Evolutionary conservation across 2,329 filamentous ascomycete species (phyloP), one percentile per base, ranked within the genome.

Genomic region (Allantophomopsis lycopodina): DNA sequence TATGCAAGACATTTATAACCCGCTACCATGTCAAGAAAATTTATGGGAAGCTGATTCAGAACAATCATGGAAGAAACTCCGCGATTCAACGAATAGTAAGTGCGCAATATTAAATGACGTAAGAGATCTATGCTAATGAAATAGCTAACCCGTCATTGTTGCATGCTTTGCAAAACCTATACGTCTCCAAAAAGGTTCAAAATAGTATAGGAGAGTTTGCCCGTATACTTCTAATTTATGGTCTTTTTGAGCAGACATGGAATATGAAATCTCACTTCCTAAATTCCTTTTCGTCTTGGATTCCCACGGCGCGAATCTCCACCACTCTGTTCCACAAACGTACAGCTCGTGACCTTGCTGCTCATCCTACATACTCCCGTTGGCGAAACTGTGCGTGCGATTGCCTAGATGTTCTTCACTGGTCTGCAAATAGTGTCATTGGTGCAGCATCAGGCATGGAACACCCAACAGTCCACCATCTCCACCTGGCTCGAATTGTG

Each of bases 211-310:
- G 66, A 14, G 66, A 71, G 33, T 66, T 71, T 42, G 63, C 63
- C 28, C 60, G 66, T 10, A 57, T 64, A 17, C 51, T 72, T 7
- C 55, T 68, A 14, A 60, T 71, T 17, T 66, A 69, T 47, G 66
- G 65, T 5, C 56, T 72, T 7, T 70, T 66, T 40, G 62, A 61
- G 18, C 58, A 65, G 32, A 64, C 63, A 37, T 68, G 65, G 61
- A 63, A 70, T 40, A 61, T 71, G 1, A 58, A 61, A 11, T 54
- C 57, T 13, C 65, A 66, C 38, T 62, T 63, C 37, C 57, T 54
- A 32, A 57, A 63, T 16, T 63, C 61, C 1, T 56, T 71, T 1
- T 63, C 62, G 2, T 62, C 60, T 39, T 66, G 62, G 62, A 59
- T 56, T 11, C 62, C 63, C 8, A 64, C 60, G 14, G 62, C 56